Evolutionary conservation across 2,329 filamentous ascomycete species (phyloP), one percentile per base, ranked within the genome.

Genomic region (Talaromyces sp.): DNA sequence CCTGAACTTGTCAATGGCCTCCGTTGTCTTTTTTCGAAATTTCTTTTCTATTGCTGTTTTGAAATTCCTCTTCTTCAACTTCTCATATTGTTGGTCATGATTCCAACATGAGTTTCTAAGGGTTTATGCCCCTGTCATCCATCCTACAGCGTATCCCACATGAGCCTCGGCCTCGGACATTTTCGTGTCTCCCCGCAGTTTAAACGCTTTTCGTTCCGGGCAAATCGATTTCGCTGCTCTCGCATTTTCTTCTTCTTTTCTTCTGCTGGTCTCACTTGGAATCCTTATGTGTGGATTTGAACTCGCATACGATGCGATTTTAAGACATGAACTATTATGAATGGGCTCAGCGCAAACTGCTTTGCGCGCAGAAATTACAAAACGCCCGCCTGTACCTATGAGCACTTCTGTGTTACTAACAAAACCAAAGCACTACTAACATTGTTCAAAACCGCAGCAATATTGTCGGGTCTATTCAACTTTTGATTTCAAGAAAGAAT

Each of bases 121-220:
- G 13, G 13, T n/a, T 35, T 19, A 39, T 19, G 36, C 36, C 8
- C 6, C 11, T 13, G 32, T 4, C 6, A 14, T 16, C 20, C 29
- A 45, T 36, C 43, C 32, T 46, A 27, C 46, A 49, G 29, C 10
- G 22, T 30, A 17, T 53, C 55, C 52, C 54, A 52, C 30, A 39
- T 24, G 17, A 47, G 52, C 56, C 56, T 57, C 53, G 49, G 53
- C 45, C 47, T 53, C 47, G 47, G 55, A 33, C 36, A 37, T 52
- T 55, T 55, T 55, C 52, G 55, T 53, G 46, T 37, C 29, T 46
- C 57, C 56, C 55, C 55, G 54, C 57, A 52, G 51, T 35, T 35
- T 39, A 16, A 39, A 6, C n/a, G 20, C 36, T 19, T 35, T n/a
- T 35, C 16, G 16, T 4, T 16, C 36, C 24, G 24, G 36, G 51